phyloP scores from a whole-genome alignment of 2,329 filamentous ascomycete species.

The Reticulascus tulasneorum region DNA sequence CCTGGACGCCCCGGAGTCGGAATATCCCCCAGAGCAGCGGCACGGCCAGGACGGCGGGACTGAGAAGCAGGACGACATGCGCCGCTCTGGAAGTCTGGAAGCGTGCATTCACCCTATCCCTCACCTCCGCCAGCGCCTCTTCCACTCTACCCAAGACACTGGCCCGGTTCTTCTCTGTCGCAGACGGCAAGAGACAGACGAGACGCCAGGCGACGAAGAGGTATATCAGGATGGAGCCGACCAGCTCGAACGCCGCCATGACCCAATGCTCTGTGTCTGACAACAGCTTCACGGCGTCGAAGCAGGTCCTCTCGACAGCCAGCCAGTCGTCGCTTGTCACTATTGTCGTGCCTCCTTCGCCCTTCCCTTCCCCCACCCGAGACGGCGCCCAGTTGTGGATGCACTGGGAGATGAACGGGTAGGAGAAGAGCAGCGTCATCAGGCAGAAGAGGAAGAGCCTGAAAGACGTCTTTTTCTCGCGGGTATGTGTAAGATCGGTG shows the following conservation, averaged over 20 bases:
- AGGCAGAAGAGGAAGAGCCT: slow-evolving; percentile 1
- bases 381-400: slow-evolving; percentile 15
- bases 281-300: neutral
- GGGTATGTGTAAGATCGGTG: neutral
- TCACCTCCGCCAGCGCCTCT: no score
- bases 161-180: neutral
- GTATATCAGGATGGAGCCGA: neutral
- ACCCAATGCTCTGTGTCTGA: neutral
- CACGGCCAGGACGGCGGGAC: neutral
- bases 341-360: neutral
- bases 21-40: slow-evolving; percentile 1
- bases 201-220: slow-evolving; percentile 1
- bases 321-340: neutral
- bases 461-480: neutral
- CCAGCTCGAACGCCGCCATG: neutral
- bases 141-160: neutral
- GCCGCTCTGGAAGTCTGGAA: neutral
- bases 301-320: neutral
- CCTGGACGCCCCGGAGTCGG: neutral
- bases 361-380: slow-evolving; percentile 10
- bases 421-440: slow-evolving; percentile 15
- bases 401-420: slow-evolving; percentile 20
- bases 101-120: neutral
- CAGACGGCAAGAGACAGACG: neutral
- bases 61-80: neutral